These are phyloP conservation scores for Bifiguratus adelaidae DNA, from an alignment of 192 early-diverging fungal species.

Conservation along the genomic window DNA sequence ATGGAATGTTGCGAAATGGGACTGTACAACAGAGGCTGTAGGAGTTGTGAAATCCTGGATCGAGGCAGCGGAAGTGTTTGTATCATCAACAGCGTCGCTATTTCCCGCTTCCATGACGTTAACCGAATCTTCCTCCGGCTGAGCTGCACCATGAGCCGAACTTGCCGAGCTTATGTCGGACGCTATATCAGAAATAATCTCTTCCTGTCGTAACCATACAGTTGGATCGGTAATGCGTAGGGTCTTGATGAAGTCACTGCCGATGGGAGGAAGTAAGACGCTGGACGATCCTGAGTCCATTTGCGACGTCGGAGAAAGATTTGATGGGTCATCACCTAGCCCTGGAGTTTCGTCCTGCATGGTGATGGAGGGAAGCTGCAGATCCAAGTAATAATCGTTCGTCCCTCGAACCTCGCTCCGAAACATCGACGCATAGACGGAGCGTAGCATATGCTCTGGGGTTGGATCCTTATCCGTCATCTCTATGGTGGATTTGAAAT, in stretches of 20 bases:
- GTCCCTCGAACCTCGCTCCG: neutral
- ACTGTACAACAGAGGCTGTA: no score
- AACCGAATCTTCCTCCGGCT: neutral
- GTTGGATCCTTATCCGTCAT: neutral
- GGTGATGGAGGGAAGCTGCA: slow-evolving; percentile 34
- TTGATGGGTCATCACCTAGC: slow-evolving; percentile 20
- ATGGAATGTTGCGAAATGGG: no score
- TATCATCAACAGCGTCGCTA: neutral
- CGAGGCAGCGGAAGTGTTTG: slow-evolving; percentile 1
- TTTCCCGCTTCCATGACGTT: neutral
- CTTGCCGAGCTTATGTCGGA: neutral
- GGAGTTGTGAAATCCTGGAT: no score
- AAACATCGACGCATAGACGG: neutral
- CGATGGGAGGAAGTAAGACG: slow-evolving; percentile 18
- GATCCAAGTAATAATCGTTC: slow-evolving; percentile 37
- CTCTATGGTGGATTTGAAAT: no score
- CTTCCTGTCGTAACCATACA: slow-evolving; percentile 29
- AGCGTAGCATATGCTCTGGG: neutral
- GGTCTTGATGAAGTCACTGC: slow-evolving; percentile 35
- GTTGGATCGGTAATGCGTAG: slow-evolving; percentile 34
- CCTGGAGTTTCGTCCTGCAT: slow-evolving; percentile 50
- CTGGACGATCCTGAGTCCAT: slow-evolving; percentile 11
- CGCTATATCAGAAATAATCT: slow-evolving; percentile 1
- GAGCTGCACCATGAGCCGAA: neutral
- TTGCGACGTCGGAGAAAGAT: slow-evolving; percentile 5